Conservation (phyloP, 768 basidiomycete species). For the Saitozyma sp. region DNA sequence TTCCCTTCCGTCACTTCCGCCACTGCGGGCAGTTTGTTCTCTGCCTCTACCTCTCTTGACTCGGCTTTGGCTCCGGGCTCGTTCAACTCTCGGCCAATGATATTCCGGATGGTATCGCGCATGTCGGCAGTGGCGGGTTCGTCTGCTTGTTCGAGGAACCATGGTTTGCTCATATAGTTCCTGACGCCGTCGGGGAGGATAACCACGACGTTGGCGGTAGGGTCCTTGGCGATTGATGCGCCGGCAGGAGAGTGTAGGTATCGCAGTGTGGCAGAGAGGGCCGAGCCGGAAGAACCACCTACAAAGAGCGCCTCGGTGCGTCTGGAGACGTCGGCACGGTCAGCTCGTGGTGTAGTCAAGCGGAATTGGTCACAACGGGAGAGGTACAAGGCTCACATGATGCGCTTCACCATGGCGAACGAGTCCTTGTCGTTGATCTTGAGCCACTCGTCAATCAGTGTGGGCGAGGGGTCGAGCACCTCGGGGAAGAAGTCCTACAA, state of each 20-base stretch:
- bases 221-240: conserved; percentile 60
- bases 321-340: conserved; percentile 35
- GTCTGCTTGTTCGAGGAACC: conserved; percentile 65
- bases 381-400: conserved; percentile 59
- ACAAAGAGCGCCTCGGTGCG: conserved; percentile 82
- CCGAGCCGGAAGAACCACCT: conserved; percentile 90
- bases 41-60: background rate
- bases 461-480: conserved; percentile 69
- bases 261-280: conserved; percentile 70
- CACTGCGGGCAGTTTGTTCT: background rate
- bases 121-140: conserved; percentile 14
- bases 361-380: background rate
- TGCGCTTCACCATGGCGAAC: conserved; percentile 68
- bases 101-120: conserved; percentile 19
- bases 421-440: conserved; percentile 81
- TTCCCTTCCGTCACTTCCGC: conserved; percentile 4
- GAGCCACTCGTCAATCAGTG: conserved; percentile 64
- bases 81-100: conserved; percentile 34
- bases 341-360: conserved; percentile 1
- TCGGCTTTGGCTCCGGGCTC: conserved; percentile 7
- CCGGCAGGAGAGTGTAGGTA: conserved; percentile 78
- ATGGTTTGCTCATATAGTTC: conserved; percentile 91
- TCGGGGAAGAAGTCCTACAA: conserved; percentile 76
- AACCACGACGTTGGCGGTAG: conserved; percentile 81
- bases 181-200: conserved; percentile 87